Evolutionary conservation across 2,329 filamentous ascomycete genomes (phyloP), one percentile per base, ranked within the genome.

Genomic region (Clarireedia hainanense): DNA sequence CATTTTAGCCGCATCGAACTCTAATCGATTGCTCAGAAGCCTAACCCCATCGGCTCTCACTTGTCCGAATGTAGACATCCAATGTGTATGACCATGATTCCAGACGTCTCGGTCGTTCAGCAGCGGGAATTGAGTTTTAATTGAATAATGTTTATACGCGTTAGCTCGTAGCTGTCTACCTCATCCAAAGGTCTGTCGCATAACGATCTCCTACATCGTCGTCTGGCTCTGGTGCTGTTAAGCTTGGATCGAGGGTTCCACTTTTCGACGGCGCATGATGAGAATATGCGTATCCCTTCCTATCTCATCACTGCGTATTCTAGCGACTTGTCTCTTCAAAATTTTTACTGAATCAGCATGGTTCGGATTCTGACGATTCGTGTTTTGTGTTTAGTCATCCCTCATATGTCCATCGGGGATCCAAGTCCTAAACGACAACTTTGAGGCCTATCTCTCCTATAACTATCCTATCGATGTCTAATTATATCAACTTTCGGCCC

Each of bases 41-140:
- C n/a, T 42, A 42, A 42, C 15, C 7, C 39, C 39, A 42, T 42
- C 17, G 6, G 15, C 39, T 17, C 39, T 42, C 15, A 42, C 39
- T 10, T 42, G 39, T 42, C 39, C 39, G 17, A n/a, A 42, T n/a
- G n/a, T 6, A 3, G 39, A n/a, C 20, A 48, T 53, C 27, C 43
- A 53, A 53, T 53, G 43, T 5, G 51, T 53, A 40, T 53, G 51
- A 17, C 43, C 51, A 23, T 34, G 47, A 20, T 48, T 49, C 51
- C 51, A 53, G 6, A 48, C 51, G 10, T 40, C 51, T 6, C 51
- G 47, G 3, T 15, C 15, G 27, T 53, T 43, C n/a, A 53, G 23
- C 7, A 27, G n/a, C n/a, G 51, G 51, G 34, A 40, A 39, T 17
- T 43, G 47, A 37, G 51, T 53, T 37, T 24, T 1, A n/a, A 53